A percentile compares a stretch with the other conserved stretches of the same genome.
These are phyloP conservation scores for Lathyrus oleraceus DNA, from an alignment of 306 rosid genomes.

Conservation along the genomic window DNA sequence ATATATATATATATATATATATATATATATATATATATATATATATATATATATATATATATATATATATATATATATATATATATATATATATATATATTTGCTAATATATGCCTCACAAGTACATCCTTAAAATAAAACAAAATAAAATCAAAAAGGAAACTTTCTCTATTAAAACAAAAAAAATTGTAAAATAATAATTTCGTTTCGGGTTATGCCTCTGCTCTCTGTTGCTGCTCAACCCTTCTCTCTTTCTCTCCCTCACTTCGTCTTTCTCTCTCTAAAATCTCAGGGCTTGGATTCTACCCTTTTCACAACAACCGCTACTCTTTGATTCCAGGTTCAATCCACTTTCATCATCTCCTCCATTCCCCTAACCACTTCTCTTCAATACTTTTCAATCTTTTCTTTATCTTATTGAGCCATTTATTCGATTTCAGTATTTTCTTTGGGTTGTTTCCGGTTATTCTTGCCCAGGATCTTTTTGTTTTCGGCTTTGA, in stretches of 20 bases:
- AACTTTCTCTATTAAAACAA: slow-evolving; percentile 2
- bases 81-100: too few relatives aligned
- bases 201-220: slow-evolving; percentile 47
- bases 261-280: slow-evolving; percentile 47
- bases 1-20: too few relatives aligned
- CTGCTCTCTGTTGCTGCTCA: slow-evolving; percentile 51
- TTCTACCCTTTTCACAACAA: slow-evolving; percentile 54
- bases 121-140: too few relatives aligned
- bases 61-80: too few relatives aligned
- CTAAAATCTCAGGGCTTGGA: slow-evolving; percentile 65
- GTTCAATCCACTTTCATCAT: slow-evolving; percentile 65
- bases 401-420: not conserved
- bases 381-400: not conserved
- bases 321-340: slow-evolving; percentile 59
- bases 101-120: too few relatives aligned
- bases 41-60: too few relatives aligned
- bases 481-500: slow-evolving; percentile 30
- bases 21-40: too few relatives aligned
- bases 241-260: slow-evolving; percentile 40
- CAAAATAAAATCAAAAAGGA: not conserved
- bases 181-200: not conserved
- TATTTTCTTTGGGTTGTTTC: not conserved
- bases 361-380: not conserved
- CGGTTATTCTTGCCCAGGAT: slow-evolving; percentile 48
- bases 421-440: slow-evolving; percentile 47